phyloP scores from a whole-genome alignment of 2,329 filamentous ascomycete species.

The Dendryphion nanum region DNA sequence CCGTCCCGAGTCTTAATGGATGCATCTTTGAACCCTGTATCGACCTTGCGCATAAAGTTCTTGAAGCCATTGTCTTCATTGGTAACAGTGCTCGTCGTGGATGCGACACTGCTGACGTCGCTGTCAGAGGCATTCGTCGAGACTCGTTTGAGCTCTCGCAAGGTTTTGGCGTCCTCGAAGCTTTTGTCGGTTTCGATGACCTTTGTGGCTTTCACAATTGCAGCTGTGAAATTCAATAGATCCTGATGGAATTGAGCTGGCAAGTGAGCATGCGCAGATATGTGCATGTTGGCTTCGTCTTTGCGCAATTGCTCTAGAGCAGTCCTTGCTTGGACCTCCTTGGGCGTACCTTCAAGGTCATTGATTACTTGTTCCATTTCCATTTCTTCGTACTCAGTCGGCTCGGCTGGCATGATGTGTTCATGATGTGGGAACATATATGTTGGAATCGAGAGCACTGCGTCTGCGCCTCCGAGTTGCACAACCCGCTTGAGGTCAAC shows the following conservation, averaged over 20 bases:
- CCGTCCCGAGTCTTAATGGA: slow-evolving; percentile 42
- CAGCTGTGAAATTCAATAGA: slow-evolving; percentile 54
- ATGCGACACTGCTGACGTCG: slow-evolving; percentile 20
- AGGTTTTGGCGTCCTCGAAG: slow-evolving; percentile 31
- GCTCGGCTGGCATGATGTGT: slow-evolving; percentile 48
- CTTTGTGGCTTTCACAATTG: slow-evolving; percentile 58
- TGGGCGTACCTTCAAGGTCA: slow-evolving; percentile 45
- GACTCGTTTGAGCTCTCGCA: slow-evolving; percentile 19
- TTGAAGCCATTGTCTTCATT: slow-evolving; percentile 11
- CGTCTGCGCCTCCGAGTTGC: slow-evolving; percentile 52
- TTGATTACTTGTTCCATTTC: slow-evolving; percentile 40
- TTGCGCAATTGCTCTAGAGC: slow-evolving; percentile 42
- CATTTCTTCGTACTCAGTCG: slow-evolving; percentile 33
- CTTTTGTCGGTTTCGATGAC: slow-evolving; percentile 53
- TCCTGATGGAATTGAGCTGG: slow-evolving; percentile 53
- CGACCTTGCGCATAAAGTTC: slow-evolving; percentile 16
- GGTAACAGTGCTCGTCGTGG: slow-evolving; percentile 6
- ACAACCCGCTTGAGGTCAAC: slow-evolving; percentile 50
- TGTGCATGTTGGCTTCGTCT: slow-evolving; percentile 50
- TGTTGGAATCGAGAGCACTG: slow-evolving; percentile 48
- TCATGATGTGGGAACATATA: slow-evolving; percentile 56
- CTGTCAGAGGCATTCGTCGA: slow-evolving; percentile 20
- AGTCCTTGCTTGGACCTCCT: slow-evolving; percentile 41
- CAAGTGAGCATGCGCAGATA: slow-evolving; percentile 50
- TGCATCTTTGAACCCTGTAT: slow-evolving; percentile 30